Conservation (phyloP, 1,139 yeast genomes). For the Magnusiomyces ingens region DNA sequence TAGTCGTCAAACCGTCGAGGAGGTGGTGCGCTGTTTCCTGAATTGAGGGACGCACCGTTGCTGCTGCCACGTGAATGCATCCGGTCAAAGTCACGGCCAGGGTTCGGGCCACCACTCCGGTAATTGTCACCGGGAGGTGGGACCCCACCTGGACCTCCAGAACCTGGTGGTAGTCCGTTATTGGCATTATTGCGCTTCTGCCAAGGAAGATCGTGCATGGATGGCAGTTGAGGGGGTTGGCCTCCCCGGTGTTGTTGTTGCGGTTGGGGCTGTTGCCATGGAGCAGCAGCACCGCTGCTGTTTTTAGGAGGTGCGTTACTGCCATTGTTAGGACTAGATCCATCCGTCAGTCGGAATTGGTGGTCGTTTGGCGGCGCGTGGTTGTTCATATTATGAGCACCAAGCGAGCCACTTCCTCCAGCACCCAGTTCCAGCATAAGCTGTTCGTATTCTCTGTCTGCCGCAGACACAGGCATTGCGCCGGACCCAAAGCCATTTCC, state of each 20-base stretch:
- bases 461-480: slow-evolving; percentile 22
- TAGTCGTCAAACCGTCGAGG: too few species aligned
- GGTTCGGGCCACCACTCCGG: slow-evolving; percentile 16
- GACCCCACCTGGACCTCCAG: neutral
- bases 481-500: slow-evolving; percentile 18
- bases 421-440: slow-evolving; percentile 47
- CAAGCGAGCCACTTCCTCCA: slow-evolving; percentile 18
- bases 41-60: neutral
- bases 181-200: slow-evolving; percentile 11
- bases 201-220: slow-evolving; percentile 14
- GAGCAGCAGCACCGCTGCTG: slow-evolving; percentile 12
- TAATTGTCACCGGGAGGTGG: slow-evolving; percentile 11
- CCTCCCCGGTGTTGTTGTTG: too few species aligned
- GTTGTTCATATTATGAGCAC: too few species aligned
- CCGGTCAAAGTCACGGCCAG: neutral
- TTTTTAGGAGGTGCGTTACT: neutral
- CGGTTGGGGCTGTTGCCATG: slow-evolving; percentile 14
- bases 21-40: too few species aligned
- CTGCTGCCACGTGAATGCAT: neutral
- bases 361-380: slow-evolving; percentile 6
- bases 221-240: too few species aligned
- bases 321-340: slow-evolving; percentile 2
- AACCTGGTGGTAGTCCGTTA: slow-evolving; percentile 11
- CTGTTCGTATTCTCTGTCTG: slow-evolving; percentile 45
- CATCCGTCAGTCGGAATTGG: slow-evolving; percentile 11